Percentiles rank a stretch among this genome's conserved stretches.
phyloP scores from a whole-genome alignment of 2,329 filamentous ascomycete genomes.

The Aspergillus pseudoglaucus region DNA sequence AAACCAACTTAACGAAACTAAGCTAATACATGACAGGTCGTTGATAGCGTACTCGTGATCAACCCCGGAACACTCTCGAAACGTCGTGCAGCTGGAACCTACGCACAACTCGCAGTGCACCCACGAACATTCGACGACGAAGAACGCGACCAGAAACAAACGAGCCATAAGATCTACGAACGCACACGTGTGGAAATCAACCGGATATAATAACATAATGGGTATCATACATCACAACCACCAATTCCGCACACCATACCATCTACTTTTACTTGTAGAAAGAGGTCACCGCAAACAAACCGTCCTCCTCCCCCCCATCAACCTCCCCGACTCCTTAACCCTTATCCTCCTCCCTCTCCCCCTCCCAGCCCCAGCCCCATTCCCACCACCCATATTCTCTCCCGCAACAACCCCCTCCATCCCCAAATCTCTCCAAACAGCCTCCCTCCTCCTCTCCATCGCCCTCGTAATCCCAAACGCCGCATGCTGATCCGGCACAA shows the following conservation, averaged over 20 bases:
- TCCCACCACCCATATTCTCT: conserved; percentile 9
- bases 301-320: conserved; percentile 34
- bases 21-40: too few relatives aligned
- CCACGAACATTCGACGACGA: conserved; percentile 56
- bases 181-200: conserved; percentile 81
- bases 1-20: too few relatives aligned
- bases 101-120: conserved; percentile 69
- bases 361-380: conserved; percentile 8
- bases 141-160: conserved; percentile 51
- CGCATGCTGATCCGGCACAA: conserved; percentile 61
- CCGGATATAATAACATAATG: conserved; percentile 53
- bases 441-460: conserved; percentile 49
- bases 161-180: conserved; percentile 72
- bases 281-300: conserved; percentile 29
- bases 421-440: conserved; percentile 52
- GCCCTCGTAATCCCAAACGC: conserved; percentile 61
- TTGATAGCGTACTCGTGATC: conserved; percentile 81
- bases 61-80: conserved; percentile 88
- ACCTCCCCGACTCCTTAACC: conserved; percentile 24
- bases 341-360: conserved; percentile 13
- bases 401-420: conserved; percentile 17
- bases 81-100: conserved; percentile 76
- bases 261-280: neutral
- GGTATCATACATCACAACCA: conserved; percentile 1
- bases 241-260: too few relatives aligned